Evolutionary conservation across 805 yeast species (phyloP), one percentile per base, ranked within the genome.

Genomic region (Hanseniaspora hatyaiensis): DNA sequence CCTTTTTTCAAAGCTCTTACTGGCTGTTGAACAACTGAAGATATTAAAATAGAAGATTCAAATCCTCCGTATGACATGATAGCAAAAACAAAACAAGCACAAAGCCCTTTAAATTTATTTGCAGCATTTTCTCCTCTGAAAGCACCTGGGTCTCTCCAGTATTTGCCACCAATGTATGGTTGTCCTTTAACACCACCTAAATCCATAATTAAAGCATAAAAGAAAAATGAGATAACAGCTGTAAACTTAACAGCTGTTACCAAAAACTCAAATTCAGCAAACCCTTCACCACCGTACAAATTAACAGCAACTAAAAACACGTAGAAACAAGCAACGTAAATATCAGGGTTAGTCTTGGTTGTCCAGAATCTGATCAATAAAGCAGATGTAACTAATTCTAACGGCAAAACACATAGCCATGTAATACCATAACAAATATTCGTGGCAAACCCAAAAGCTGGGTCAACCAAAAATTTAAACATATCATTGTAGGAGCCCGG

Each of bases 351-450:
- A 18, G 73, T 63, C 29, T 58, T 62, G 3, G 60, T 52, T 26
- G 67, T 64, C 82, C 82, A 77, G 56, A 62, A 77, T 54, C 69
- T 62, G 41, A 76, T 67, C 2, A 78, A 70, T 54, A 77, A 68
- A 9, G 80, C 68, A 2, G 81, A 79, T 1, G 81, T 79, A 28
- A 75, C 77, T 46, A 79, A 65, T 57, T 80, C 87, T 50, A 79
- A 65, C 0, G 87, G 86, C 46, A 79, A 65, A 20, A 78, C 70
- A 40, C 78, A 77, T 19, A 79, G 63, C 77, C 78, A 75, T 59
- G 77, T 81, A 53, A 80, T 60, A 50, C 74, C 75, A 57, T 80
- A 80, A 60, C 77, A 77, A 83, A 83, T 77, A 33, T 82, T 84
- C 59, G 78, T 74, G 42, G 86, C 76, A 57, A 80, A 80, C 1